A percentile compares a stretch with the other conserved stretches of the same genome.
phyloP scores from a whole-genome alignment of 73 alveolate species.

The Tetrahymena malaccensis region DNA sequence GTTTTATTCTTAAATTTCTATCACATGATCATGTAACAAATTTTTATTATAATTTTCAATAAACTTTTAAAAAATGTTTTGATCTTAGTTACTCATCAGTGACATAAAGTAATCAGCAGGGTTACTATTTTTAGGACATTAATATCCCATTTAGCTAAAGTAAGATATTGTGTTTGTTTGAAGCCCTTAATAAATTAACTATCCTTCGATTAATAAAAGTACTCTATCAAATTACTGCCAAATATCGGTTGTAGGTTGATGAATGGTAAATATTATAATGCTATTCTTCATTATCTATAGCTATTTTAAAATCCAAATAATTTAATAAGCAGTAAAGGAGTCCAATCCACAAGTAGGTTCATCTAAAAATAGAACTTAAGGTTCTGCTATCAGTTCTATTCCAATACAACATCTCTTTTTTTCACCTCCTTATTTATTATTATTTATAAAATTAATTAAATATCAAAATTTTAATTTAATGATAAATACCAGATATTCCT shows the following conservation, averaged over 20 bases:
- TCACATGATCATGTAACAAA: background rate
- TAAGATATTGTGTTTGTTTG: slow-evolving; percentile 42
- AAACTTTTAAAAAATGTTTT: background rate
- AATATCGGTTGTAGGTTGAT: slow-evolving; percentile 43
- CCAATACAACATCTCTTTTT: background rate
- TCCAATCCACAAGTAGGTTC: background rate
- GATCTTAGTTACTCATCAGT: background rate
- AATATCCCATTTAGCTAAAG: slow-evolving; percentile 48
- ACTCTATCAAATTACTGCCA: slow-evolving; percentile 35
- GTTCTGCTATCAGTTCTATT: background rate
- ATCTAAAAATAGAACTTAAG: background rate
- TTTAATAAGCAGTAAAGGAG: background rate
- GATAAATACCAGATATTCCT: background rate
- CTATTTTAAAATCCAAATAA: background rate
- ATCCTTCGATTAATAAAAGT: slow-evolving; percentile 28
- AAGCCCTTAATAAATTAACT: slow-evolving; percentile 29
- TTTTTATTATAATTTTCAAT: background rate
- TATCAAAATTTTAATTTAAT: no score
- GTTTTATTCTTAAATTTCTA: background rate
- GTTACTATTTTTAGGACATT: slow-evolving; percentile 52
- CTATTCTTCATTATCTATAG: background rate
- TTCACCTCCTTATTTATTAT: background rate
- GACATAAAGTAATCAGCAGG: slow-evolving; percentile 71
- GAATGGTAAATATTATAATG: slow-evolving; percentile 55
- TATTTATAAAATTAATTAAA: no score